Evolutionary conservation across 305 asterid species (phyloP).

Genomic region (Petunia hybrid): DNA sequence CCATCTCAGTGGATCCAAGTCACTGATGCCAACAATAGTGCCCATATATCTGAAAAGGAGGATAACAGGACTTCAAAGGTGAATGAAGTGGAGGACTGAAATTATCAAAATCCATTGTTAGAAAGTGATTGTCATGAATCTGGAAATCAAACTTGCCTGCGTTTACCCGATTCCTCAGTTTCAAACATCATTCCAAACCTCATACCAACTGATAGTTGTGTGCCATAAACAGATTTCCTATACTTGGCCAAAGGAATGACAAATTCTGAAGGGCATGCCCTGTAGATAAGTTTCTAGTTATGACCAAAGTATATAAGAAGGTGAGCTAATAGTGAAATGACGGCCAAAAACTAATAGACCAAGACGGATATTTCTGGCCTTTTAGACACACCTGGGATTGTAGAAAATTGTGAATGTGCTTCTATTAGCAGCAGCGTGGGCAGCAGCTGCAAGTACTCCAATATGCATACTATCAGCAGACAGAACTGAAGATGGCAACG

Average conservation of each 20-base stretch:
- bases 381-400: constrained; percentile 76
- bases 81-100: background rate
- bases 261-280: constrained; percentile 95
- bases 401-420: constrained; percentile 81
- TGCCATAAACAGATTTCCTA: constrained; percentile 72
- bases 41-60: constrained; percentile 78
- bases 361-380: background rate
- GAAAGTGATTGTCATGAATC: background rate
- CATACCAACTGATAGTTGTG: constrained; percentile 86
- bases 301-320: background rate
- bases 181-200: constrained; percentile 97
- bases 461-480: constrained; percentile 98
- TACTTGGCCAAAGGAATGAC: constrained; percentile 76
- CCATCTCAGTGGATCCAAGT: constrained; percentile 90
- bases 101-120: background rate
- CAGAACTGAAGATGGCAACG: constrained; percentile 83
- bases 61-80: constrained; percentile 12
- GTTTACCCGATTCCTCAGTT: constrained; percentile 91
- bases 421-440: constrained; percentile 92
- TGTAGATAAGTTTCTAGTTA: constrained; percentile 35
- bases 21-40: constrained; percentile 73
- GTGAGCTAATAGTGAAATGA: background rate
- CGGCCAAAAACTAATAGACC: background rate
- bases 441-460: constrained; percentile 96
- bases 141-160: constrained; percentile 53